Conservation (phyloP, 1,284 basidiomycete genomes). For the Neonothopanus nambi region DNA sequence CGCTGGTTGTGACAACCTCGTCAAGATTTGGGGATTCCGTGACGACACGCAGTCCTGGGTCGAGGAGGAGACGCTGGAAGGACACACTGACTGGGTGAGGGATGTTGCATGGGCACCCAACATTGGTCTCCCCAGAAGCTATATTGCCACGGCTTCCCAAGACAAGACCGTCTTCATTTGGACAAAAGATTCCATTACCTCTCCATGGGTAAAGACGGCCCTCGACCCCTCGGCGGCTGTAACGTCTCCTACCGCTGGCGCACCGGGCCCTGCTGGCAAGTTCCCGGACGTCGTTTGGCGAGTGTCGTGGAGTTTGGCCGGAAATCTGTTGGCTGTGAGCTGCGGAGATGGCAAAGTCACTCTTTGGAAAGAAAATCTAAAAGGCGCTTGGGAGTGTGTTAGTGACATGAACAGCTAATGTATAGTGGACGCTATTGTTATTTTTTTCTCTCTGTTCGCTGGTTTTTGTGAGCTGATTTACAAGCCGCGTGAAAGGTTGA, state of each 20-base stretch:
- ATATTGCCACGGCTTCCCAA: constrained; percentile 95
- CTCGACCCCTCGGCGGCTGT: constrained; percentile 74
- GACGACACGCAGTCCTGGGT: constrained; percentile 81
- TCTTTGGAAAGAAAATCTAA: constrained; percentile 97
- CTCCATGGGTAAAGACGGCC: constrained; percentile 84
- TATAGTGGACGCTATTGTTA: too few species aligned
- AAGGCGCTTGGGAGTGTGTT: constrained; percentile 94
- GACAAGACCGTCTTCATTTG: constrained; percentile 94
- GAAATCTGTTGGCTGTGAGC: constrained; percentile 95
- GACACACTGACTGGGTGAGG: constrained; percentile 96
- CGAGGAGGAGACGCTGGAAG: constrained; percentile 86
- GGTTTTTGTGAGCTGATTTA: too few species aligned
- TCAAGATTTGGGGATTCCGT: constrained; percentile 91
- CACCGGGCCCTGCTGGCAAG: constrained; percentile 58
- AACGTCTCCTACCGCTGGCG: constrained; percentile 43
- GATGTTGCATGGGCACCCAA: constrained; percentile 98
- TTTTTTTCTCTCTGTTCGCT: too few species aligned
- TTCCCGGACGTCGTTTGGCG: constrained; percentile 98
- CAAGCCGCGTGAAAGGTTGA: too few species aligned
- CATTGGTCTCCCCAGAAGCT: constrained; percentile 90
- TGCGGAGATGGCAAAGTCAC: constrained; percentile 98
- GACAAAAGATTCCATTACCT: constrained; percentile 81
- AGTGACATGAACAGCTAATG: constrained; percentile 83
- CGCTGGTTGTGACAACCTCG: constrained; percentile 94
- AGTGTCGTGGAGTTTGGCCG: constrained; percentile 95